phyloP scores from a whole-genome alignment of 352 stramenopile species.

The Phytophthora chlamydospora region DNA sequence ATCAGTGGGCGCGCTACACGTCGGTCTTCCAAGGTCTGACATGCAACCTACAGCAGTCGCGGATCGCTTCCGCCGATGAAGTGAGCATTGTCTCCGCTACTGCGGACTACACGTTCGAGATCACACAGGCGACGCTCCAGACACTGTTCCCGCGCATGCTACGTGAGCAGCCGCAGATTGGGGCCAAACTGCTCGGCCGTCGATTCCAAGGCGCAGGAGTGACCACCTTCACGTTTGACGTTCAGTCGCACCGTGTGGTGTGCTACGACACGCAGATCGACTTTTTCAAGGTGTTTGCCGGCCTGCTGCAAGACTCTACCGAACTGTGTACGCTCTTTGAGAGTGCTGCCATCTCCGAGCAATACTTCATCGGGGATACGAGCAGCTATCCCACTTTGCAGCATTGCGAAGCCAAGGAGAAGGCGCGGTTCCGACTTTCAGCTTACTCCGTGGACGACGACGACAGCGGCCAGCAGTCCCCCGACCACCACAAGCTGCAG shows the following conservation, averaged over 20 bases:
- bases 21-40: slow-evolving; percentile 38
- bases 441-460: slow-evolving; percentile 12
- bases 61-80: slow-evolving; percentile 26
- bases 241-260: slow-evolving; percentile 44
- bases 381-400: slow-evolving; percentile 19
- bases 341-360: slow-evolving; percentile 46
- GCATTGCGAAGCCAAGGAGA: slow-evolving; percentile 11
- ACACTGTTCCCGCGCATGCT: slow-evolving; percentile 56
- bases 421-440: slow-evolving; percentile 6
- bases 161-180: slow-evolving; percentile 28
- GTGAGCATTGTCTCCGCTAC: slow-evolving; percentile 44
- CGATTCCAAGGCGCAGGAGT: slow-evolving; percentile 38
- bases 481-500: slow-evolving; percentile 23
- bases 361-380: slow-evolving; percentile 56
- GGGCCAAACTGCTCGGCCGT: slow-evolving; percentile 37
- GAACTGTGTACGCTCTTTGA: slow-evolving; percentile 52
- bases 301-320: slow-evolving; percentile 44
- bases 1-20: slow-evolving; percentile 62
- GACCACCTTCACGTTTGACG: slow-evolving; percentile 56
- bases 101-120: slow-evolving; percentile 43
- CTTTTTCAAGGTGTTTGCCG: slow-evolving; percentile 49
- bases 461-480: slow-evolving; percentile 6
- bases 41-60: slow-evolving; percentile 32
- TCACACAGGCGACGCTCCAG: slow-evolving; percentile 50
- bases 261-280: slow-evolving; percentile 55